Conservation (phyloP, 805 yeast species). For the Zygosaccharomyces bailii region DNA sequence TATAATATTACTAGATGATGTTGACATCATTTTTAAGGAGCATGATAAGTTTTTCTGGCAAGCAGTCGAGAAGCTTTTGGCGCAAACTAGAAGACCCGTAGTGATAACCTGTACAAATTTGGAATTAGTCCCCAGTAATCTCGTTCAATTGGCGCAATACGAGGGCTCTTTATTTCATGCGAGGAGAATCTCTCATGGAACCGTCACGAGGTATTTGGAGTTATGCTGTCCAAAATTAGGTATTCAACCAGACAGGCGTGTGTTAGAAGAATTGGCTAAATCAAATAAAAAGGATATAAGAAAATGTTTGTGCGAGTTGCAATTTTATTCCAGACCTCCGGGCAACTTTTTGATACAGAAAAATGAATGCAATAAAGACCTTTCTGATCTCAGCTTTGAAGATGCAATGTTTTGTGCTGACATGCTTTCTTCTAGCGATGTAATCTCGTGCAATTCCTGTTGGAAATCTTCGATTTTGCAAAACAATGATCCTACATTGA, state of each 20-base stretch:
- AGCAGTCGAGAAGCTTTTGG: slow-evolving; percentile 57
- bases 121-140: slow-evolving; percentile 44
- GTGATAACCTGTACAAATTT: slow-evolving; percentile 59
- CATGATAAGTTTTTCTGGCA: slow-evolving; percentile 81
- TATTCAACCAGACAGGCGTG: slow-evolving; percentile 32
- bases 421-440: slow-evolving; percentile 22
- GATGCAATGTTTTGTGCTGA: slow-evolving; percentile 12
- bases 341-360: slow-evolving; percentile 7
- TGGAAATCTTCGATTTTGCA: slow-evolving; percentile 24
- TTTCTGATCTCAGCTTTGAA: not conserved
- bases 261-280: slow-evolving; percentile 33
- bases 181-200: slow-evolving; percentile 19
- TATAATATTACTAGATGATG: slow-evolving; percentile 78
- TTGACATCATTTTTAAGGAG: slow-evolving; percentile 70
- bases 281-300: slow-evolving; percentile 43
- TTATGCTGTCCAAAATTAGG: slow-evolving; percentile 31
- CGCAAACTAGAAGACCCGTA: slow-evolving; percentile 64
- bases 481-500: slow-evolving; percentile 25
- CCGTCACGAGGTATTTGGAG: slow-evolving; percentile 38
- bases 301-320: slow-evolving; percentile 44
- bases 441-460: slow-evolving; percentile 13
- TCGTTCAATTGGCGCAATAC: slow-evolving; percentile 45
- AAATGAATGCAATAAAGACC: not conserved
- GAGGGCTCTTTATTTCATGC: slow-evolving; percentile 41
- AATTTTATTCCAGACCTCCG: slow-evolving; percentile 30